Base-by-base conservation (phyloP, 495 filamentous ascomycete species). In the Aspergillus ellipticus region DNA sequence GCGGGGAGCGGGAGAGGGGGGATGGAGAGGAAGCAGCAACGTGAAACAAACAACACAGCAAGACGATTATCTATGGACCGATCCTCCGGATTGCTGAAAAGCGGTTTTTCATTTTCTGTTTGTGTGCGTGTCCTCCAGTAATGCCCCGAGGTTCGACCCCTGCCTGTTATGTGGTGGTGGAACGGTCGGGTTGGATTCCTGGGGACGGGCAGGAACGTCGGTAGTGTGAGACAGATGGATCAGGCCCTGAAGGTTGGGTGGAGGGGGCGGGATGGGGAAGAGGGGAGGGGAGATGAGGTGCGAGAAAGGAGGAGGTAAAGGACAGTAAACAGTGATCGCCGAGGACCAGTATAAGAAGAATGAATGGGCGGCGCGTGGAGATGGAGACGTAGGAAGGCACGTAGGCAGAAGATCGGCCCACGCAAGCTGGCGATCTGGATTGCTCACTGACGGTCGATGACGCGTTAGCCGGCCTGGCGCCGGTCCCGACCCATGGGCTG, bases 401-500 rank as follows among this genome's bases (percentile, higher is more conserved):
- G 50, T 42, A 54, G 51, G 17, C 42, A 26, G 42, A 45, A 22
- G 59, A 61, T 61, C 59, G 59, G 47, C 55, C 55, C 58, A 61
- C 54, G 26, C 26, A 26, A n/a, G 45, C 49, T 39, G 54, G 42
- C 46, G 59, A 61, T 61, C 55, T 56, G 28, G 49, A 59, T 11
- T 16, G 29, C 35, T 16, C 16, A 28, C 35, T 28, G 41, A 35
- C 41, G 22, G 48, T 52, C 50, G 53, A 56, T 61, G 54, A 61
- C 58, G 58, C 54, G 54, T 57, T 58, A 49, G 52, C 39, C 20
- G 3, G 3, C 15, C 31, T 21, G 15, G 3, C 0, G 33, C 16
- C 21, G n/a, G n/a, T n/a, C 45, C 45, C 24, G 24, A 28, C n/a
- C n/a, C n/a, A n/a, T n/a, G n/a, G n/a, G n/a, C n/a, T n/a, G n/a